Evolutionary conservation across 768 basidiomycete species (phyloP), one percentile per base, ranked within the genome.

Genomic region (Psilocybe tampanensis): DNA sequence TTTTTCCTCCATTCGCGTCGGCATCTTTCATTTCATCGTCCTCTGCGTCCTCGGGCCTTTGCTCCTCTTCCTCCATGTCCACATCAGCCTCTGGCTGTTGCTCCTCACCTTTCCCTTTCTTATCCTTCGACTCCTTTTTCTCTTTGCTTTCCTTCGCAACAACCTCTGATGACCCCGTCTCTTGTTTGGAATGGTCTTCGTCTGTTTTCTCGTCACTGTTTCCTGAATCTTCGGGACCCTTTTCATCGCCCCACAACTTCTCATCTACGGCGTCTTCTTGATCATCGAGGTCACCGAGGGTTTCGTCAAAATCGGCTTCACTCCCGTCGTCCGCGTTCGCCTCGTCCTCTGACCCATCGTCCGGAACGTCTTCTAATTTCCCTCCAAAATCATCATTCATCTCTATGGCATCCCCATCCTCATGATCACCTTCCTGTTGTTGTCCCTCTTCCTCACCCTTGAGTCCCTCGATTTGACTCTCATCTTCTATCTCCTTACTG

Each of bases 391-490:
- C 94, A 32, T 92, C 86, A 51, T 80, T 82, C 92, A 98, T 95
- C 73, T 97, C 94, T 44, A 98, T 83, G 2, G 92, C 90, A 54
- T 93, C 86, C 39, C 86, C 83, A 39, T 89, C 82, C 53, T 86
- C 85, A 22, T 79, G 72, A 15, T 75, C 66, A 15, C 80, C 73
- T 8, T 79, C 72, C 9, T 75, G 70, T 21, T 83, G 80, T 17
- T 82, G 72, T 15, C 70, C 72, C 11, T 81, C 77, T 2, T 69
- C 79, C 18, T 92, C 88, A 13, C 84, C 90, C 68, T 87, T 83
- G 21, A 98, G 76, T 0, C 97, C 97, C 65, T 99, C 97, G 7
- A 98, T 91, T 65, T 99, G 96, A 65, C 91, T 90, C 73, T 98
- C 95, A 55, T 98, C 95, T 66, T 95, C 88, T 52, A 98, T 95